Evolutionary conservation across 768 basidiomycete species (phyloP), one percentile per base, ranked within the genome.

Genomic region (Phlebiopsis flavidoalba): DNA sequence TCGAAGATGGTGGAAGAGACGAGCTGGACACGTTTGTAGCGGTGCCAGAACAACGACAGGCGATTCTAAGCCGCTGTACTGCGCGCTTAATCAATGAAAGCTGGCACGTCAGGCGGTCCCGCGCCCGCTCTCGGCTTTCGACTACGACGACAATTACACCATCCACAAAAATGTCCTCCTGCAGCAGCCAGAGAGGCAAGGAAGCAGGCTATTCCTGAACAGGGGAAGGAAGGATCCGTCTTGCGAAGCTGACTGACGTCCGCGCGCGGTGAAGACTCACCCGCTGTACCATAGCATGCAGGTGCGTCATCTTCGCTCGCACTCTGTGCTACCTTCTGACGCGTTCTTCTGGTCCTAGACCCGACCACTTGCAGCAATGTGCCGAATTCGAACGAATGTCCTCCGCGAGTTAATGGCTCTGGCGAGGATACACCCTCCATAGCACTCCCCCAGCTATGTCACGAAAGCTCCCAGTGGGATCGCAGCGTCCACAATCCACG

Each of bases 191-290:
- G 89, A 72, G 89, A 90, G 73, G 91, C 91, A 10, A 80, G 91
- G 48, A 76, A 85, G 67, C 87, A 82, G 73, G 91, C 91, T 37
- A 92, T 93, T n/a, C 60, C 81, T 92, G 21, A 79, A 78, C 63
- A 79, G 89, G 57, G 85, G 88, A 14, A 77, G 77, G 31, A 89
- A 91, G n/a, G n/a, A n/a, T n/a, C 77, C 83, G 91, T 57, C 83
- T 93, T 47, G 86, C 88, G 33, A 91, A 86, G 67, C 80, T 93
- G 48, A 91, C 91, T 4, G n/a, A 87, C 86, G 2, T 87, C 86
- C 3, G 82, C 88, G 37, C 82, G 91, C 21, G 83, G 84, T 45
- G 88, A 89, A 53, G 88, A 91, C 59, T 83, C 79, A 8, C 75
- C 83, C 4, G 77, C n/a, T 77, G 11, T 86, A 81, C 67, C 70